A percentile compares a stretch with the other conserved stretches of the same genome.
These are phyloP conservation scores for Allium fistulosum DNA, from an alignment of 106 monocot species.

Conservation along the genomic window DNA sequence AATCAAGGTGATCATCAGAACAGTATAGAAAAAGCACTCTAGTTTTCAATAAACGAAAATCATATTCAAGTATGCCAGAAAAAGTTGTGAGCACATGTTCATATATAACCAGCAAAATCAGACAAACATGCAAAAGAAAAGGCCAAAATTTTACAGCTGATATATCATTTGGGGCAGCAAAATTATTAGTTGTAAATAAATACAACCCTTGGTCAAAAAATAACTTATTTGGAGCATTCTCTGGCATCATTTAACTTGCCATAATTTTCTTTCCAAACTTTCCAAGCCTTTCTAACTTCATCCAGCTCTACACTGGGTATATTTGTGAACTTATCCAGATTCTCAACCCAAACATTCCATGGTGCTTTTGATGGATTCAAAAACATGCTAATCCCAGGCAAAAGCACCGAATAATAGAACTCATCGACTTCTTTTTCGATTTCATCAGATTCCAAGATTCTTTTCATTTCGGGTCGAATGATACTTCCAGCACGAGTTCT, in stretches of 20 bases:
- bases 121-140: too few relatives aligned
- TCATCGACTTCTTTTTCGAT: constrained; percentile 42
- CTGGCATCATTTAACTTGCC: not conserved
- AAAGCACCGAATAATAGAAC: constrained; percentile 43
- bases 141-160: too few relatives aligned
- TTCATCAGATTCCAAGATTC: constrained; percentile 58
- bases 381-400: constrained; percentile 64
- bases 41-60: too few relatives aligned
- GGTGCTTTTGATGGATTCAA: constrained; percentile 60
- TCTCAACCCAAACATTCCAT: constrained; percentile 78
- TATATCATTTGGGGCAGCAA: too few relatives aligned
- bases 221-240: too few relatives aligned
- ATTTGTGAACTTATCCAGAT: constrained; percentile 47
- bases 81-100: too few relatives aligned
- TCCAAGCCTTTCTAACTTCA: constrained; percentile 64
- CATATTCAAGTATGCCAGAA: too few relatives aligned
- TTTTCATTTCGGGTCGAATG: constrained; percentile 42
- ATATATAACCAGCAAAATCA: too few relatives aligned
- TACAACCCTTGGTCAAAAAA: too few relatives aligned
- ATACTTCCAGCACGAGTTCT: constrained; percentile 39
- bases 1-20: too few relatives aligned
- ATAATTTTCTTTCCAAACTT: constrained; percentile 38
- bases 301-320: constrained; percentile 58
- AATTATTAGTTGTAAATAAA: too few relatives aligned
- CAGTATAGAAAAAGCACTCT: too few relatives aligned